Evolutionary conservation across 2,329 filamentous ascomycete species (phyloP).

Genomic region (Clarireedia paspali): DNA sequence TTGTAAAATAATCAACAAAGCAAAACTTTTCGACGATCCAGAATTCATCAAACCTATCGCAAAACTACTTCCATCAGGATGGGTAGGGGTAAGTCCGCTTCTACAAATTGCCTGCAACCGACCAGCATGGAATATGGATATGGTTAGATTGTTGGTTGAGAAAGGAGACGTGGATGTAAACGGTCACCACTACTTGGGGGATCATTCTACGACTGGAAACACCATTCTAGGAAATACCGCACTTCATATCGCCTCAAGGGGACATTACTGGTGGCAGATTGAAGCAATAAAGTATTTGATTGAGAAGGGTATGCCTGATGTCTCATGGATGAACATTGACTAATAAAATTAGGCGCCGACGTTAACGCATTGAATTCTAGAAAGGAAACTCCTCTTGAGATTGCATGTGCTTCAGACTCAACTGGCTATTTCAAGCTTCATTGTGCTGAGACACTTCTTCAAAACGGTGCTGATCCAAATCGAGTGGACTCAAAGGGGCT

Average conservation of each 20-base stretch:
- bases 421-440: not conserved
- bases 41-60: not conserved
- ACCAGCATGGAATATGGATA: constrained; percentile 30
- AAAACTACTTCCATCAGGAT: not conserved
- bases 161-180: constrained; percentile 30
- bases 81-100: not conserved
- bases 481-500: not conserved
- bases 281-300: constrained; percentile 20
- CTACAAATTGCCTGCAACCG: constrained; percentile 1
- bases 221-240: not conserved
- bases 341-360: constrained; percentile 12
- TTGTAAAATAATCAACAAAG: constrained; percentile 2
- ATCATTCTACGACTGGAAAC: not conserved
- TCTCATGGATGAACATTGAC: not conserved
- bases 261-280: constrained; percentile 12
- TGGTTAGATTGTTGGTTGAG: constrained; percentile 31
- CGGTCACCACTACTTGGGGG: not conserved
- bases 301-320: constrained; percentile 10
- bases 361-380: constrained; percentile 15
- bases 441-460: constrained; percentile 3
- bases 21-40: constrained; percentile 4
- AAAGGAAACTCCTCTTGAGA: constrained; percentile 14
- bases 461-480: constrained; percentile 10
- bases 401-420: not conserved
- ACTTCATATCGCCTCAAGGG: constrained; percentile 11